These are phyloP conservation scores for Debaryomyces udenii DNA, from an alignment of 1,139 yeast species.

Conservation along the genomic window DNA sequence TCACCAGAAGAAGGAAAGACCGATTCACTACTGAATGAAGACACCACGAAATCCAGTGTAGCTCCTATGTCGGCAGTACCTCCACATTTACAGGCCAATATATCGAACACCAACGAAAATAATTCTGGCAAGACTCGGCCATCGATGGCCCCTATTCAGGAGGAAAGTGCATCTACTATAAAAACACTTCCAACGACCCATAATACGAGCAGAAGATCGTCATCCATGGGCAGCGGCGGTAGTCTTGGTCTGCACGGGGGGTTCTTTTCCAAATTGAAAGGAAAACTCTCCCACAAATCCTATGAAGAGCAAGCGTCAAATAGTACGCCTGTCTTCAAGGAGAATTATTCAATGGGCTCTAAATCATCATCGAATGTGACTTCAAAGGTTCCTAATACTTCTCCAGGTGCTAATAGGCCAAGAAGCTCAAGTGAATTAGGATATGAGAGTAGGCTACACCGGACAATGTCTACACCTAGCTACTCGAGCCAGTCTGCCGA, in stretches of 20 bases:
- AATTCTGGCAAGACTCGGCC: constrained; percentile 38
- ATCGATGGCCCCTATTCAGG: constrained; percentile 37
- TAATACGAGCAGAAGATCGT: constrained; percentile 15
- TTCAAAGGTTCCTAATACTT: background rate
- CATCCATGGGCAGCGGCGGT: constrained; percentile 18
- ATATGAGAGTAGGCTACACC: constrained; percentile 11
- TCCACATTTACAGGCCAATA: constrained; percentile 32
- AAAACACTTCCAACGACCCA: background rate
- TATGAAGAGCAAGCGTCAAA: constrained; percentile 10
- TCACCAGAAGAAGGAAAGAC: background rate
- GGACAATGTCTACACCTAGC: constrained; percentile 23
- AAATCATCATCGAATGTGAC: constrained; percentile 7
- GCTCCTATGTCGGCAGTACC: constrained; percentile 16
- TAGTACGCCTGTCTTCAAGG: constrained; percentile 31
- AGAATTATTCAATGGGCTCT: constrained; percentile 22
- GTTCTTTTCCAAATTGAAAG: constrained; percentile 42
- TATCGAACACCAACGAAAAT: constrained; percentile 41
- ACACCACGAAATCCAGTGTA: background rate
- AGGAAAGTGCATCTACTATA: constrained; percentile 25
- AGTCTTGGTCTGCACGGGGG: constrained; percentile 25
- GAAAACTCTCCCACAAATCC: constrained; percentile 29
- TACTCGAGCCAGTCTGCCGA: constrained; percentile 30
- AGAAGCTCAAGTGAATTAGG: constrained; percentile 4
- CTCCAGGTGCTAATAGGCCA: constrained; percentile 8
- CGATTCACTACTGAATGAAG: background rate